Evolutionary conservation across 2,329 filamentous ascomycete genomes (phyloP).

Genomic region (Botrytis galanthina): DNA sequence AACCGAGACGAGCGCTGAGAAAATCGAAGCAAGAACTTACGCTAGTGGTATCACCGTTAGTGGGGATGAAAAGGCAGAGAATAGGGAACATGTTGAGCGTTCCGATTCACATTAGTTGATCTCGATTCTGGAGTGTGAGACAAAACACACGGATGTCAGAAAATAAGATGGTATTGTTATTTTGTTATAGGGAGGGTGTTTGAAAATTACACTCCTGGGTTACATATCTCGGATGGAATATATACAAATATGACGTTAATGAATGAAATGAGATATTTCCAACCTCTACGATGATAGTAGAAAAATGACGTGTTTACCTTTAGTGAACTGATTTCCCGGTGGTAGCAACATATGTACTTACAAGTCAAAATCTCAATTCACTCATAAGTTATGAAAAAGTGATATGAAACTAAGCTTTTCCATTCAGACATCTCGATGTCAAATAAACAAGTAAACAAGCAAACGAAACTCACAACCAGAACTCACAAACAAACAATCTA

Average conservation of each 20-base stretch:
- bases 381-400: background rate
- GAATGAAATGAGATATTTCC: background rate
- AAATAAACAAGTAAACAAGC: no score
- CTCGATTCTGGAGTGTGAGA: fast-evolving
- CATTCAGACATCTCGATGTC: background rate
- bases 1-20: slow-evolving; percentile 34
- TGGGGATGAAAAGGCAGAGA: background rate
- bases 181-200: background rate
- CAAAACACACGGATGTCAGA: background rate
- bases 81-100: background rate
- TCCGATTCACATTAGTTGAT: background rate
- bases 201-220: background rate
- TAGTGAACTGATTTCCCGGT: background rate
- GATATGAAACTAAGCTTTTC: background rate
- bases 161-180: background rate
- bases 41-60: background rate
- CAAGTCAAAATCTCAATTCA: background rate
- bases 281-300: background rate
- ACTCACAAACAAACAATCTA: no score
- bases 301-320: background rate
- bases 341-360: background rate
- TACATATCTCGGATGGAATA: background rate
- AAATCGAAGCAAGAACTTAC: slow-evolving; percentile 29
- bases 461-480: no score
- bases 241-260: background rate